Conservation (phyloP, 2,329 filamentous ascomycete species). For the Pseudohalonectria lignicola region DNA sequence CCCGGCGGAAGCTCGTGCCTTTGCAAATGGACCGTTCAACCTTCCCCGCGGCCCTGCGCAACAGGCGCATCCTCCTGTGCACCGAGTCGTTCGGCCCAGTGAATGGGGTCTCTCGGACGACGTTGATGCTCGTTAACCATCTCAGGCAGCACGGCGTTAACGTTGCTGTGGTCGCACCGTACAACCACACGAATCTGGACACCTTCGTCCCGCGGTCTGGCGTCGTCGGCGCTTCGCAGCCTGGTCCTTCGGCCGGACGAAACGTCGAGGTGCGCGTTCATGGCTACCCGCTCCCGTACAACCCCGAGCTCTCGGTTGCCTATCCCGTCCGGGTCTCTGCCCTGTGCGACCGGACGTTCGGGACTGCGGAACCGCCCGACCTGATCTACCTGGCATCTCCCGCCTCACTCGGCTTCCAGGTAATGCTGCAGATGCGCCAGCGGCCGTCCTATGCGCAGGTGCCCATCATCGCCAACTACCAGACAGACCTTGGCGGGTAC, state of each 20-base stretch:
- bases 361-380: conserved; percentile 37
- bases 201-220: conserved; percentile 42
- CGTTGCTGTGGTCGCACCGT: conserved; percentile 56
- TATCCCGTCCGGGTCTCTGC: conserved; percentile 56
- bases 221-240: conserved; percentile 18
- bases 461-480: conserved; percentile 57
- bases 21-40: conserved; percentile 25
- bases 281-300: conserved; percentile 59
- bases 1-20: no score
- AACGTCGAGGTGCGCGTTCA: conserved; percentile 45
- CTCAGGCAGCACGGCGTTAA: conserved; percentile 51
- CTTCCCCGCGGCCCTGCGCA: conserved; percentile 39
- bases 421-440: conserved; percentile 57
- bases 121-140: conserved; percentile 57
- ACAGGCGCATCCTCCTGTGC: conserved; percentile 53
- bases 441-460: conserved; percentile 41
- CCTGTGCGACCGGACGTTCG: conserved; percentile 49
- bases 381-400: conserved; percentile 61
- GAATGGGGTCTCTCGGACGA: conserved; percentile 64
- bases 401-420: conserved; percentile 59
- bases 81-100: conserved; percentile 64
- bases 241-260: not conserved
- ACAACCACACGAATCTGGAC: conserved; percentile 42
- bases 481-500: conserved; percentile 61
- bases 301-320: conserved; percentile 58